Conservation (phyloP, 2,329 filamentous ascomycete genomes). For the Fusarium sororula region DNA sequence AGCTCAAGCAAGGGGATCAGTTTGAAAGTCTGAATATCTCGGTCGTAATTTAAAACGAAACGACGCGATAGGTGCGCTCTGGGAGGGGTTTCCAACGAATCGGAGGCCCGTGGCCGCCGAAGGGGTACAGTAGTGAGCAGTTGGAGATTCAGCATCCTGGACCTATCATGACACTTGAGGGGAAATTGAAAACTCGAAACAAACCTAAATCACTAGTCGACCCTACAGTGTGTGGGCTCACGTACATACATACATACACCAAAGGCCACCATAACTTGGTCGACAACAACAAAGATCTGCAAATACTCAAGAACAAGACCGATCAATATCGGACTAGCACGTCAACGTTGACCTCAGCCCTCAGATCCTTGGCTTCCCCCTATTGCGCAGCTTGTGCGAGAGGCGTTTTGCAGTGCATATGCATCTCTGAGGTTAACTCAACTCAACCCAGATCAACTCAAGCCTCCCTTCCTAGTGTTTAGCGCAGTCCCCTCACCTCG, state of each 20-base stretch:
- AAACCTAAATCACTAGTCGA: conserved; percentile 1
- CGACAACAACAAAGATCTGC: neutral
- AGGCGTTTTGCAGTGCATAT: neutral
- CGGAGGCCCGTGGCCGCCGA: neutral
- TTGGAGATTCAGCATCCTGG: neutral
- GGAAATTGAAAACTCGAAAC: conserved; percentile 13
- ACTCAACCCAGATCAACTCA: neutral
- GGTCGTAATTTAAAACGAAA: conserved; percentile 22
- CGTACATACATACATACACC: neutral
- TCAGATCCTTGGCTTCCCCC: neutral
- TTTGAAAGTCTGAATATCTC: conserved; percentile 2
- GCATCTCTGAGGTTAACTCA: conserved; percentile 12
- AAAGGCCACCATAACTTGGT: neutral
- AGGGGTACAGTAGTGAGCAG: neutral
- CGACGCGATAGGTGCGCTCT: conserved; percentile 8
- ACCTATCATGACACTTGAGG: conserved; percentile 21
- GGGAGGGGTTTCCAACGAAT: neutral
- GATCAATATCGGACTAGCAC: neutral
- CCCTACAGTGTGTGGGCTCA: neutral
- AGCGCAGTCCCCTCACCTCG: neutral
- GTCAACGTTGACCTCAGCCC: neutral
- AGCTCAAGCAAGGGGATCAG: neutral
- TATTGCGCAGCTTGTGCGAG: conserved; percentile 5
- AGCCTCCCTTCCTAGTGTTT: neutral
- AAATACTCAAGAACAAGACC: neutral